These are phyloP conservation scores for Psilocybe cyanescens DNA, from an alignment of 768 basidiomycete species.

Conservation along the genomic window DNA sequence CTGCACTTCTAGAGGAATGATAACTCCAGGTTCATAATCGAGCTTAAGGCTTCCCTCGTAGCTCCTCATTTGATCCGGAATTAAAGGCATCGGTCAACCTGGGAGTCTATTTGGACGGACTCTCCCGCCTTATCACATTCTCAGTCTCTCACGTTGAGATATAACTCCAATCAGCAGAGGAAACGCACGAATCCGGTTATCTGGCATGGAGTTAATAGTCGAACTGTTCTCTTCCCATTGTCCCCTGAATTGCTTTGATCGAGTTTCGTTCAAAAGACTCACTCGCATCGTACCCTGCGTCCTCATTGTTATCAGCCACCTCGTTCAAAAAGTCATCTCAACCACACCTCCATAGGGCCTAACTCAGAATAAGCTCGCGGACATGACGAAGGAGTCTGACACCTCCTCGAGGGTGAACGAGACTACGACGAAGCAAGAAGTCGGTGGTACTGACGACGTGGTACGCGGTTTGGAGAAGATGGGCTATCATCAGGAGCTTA, in stretches of 20 bases:
- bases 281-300: too few species aligned
- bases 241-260: background rate
- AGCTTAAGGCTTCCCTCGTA: too few species aligned
- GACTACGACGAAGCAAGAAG: background rate
- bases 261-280: too few species aligned
- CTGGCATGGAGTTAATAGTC: background rate
- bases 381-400: background rate
- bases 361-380: background rate
- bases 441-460: conserved; percentile 15
- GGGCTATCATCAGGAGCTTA: conserved; percentile 60
- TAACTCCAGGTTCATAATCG: too few species aligned
- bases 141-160: background rate
- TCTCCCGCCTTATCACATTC: background rate
- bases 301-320: background rate
- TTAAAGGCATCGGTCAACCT: too few species aligned
- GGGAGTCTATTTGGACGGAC: background rate
- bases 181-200: background rate
- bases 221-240: background rate
- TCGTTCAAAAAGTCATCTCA: too few species aligned
- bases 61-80: too few species aligned
- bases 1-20: too few species aligned
- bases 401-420: background rate
- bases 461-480: conserved; percentile 48
- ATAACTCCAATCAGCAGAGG: background rate
- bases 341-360: background rate